Conservation (phyloP, 257 asterid species). For the Gentiana straminea region DNA sequence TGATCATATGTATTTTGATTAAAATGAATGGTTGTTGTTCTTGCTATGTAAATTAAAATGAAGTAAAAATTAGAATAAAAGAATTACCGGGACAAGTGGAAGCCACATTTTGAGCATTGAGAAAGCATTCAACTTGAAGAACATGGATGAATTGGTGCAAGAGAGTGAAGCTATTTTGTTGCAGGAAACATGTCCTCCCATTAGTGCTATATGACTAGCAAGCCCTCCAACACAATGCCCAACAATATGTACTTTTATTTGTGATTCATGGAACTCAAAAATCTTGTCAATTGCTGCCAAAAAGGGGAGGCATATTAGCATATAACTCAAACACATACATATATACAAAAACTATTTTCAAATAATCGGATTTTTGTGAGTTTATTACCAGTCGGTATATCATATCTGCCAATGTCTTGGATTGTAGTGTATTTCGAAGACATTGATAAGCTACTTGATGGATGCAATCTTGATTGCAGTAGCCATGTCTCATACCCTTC, state of each 20-base stretch:
- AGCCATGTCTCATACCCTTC: constrained; percentile 35
- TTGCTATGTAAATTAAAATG: no score
- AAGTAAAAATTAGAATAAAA: no score
- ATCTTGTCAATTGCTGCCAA: constrained; percentile 35
- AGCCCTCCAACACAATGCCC: constrained; percentile 53
- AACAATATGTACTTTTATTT: constrained; percentile 29
- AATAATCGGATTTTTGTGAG: no score
- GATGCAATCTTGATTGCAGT: constrained; percentile 35
- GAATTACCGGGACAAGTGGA: constrained; percentile 43
- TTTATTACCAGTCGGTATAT: constrained; percentile 33
- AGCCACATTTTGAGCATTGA: constrained; percentile 47
- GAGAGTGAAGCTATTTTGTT: constrained; percentile 38
- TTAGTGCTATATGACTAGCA: constrained; percentile 38
- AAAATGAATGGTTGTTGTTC: no score
- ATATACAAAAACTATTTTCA: no score
- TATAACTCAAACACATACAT: no score
- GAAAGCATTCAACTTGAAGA: constrained; percentile 32
- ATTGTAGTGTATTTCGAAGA: constrained; percentile 24
- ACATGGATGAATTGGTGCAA: constrained; percentile 55
- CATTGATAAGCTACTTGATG: constrained; percentile 17
- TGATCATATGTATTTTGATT: neutral
- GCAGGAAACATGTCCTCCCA: constrained; percentile 46
- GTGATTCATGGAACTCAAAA: constrained; percentile 19
- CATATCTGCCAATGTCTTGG: constrained; percentile 42
- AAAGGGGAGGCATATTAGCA: neutral